Evolutionary conservation across 129 eudicot genomes (phyloP).

Genomic region (Kitagawia praeruptora): DNA sequence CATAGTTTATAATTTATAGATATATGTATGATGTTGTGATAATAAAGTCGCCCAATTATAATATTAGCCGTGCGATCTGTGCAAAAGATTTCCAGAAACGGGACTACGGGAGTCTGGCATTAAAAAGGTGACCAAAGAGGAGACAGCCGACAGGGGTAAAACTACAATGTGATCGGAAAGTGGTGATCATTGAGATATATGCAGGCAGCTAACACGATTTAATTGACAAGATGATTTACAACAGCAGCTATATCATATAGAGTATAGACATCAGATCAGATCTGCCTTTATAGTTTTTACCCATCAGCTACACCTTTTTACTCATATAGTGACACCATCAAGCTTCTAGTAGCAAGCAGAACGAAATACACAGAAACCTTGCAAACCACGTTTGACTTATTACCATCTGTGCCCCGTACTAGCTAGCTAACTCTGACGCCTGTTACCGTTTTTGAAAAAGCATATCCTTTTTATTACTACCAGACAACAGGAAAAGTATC

Average conservation of each 20-base stretch:
- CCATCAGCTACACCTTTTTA: neutral
- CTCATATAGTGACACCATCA: neutral
- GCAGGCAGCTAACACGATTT: slow-evolving; percentile 2
- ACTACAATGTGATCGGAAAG: neutral
- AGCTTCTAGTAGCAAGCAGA: neutral
- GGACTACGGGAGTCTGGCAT: neutral
- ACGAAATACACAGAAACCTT: slow-evolving; percentile 5
- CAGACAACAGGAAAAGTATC: neutral
- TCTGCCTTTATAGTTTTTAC: neutral
- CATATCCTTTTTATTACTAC: neutral
- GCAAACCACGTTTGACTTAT: slow-evolving; percentile 7
- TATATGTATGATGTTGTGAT: neutral
- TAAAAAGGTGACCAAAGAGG: neutral
- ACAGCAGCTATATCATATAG: neutral
- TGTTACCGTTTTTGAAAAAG: neutral
- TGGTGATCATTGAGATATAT: neutral
- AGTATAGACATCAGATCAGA: no score
- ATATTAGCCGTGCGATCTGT: neutral
- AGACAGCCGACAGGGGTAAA: neutral
- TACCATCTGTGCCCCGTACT: neutral
- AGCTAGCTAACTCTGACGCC: neutral
- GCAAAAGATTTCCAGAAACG: neutral
- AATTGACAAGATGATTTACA: neutral
- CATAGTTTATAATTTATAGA: no score
- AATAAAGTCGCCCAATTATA: neutral